These are phyloP conservation scores for Nothophoma quercina DNA, from an alignment of 2,329 filamentous ascomycete species.

Conservation along the genomic window DNA sequence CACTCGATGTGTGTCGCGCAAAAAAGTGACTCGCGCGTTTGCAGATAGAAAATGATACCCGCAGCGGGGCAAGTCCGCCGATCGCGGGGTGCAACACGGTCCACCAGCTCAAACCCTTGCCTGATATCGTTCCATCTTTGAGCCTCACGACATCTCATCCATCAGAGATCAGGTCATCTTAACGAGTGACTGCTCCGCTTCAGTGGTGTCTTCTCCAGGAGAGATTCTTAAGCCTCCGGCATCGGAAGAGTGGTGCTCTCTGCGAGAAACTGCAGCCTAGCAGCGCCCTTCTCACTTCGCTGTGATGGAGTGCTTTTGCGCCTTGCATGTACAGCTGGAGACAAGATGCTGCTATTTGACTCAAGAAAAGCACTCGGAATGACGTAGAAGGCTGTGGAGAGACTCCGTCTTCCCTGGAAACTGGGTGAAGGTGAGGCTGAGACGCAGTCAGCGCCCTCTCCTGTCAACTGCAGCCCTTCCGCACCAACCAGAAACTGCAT, in stretches of 20 bases:
- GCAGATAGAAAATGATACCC: conserved; percentile 3
- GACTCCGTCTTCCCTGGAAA: not conserved
- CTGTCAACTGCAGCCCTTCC: conserved; percentile 13
- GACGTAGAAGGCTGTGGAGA: not conserved
- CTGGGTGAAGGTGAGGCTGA: conserved; percentile 2
- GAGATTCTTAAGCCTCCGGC: too few relatives aligned
- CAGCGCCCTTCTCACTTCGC: conserved; percentile 7
- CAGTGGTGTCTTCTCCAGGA: too few relatives aligned
- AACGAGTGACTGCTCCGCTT: too few relatives aligned
- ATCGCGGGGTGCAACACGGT: conserved; percentile 7
- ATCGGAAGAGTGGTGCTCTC: too few relatives aligned
- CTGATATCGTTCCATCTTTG: not conserved
- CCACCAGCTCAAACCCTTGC: not conserved
- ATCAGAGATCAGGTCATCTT: too few relatives aligned
- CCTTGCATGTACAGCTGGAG: not conserved
- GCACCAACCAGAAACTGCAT: conserved; percentile 1
- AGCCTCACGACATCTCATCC: not conserved
- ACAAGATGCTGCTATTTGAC: not conserved
- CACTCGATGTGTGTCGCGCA: conserved; percentile 9
- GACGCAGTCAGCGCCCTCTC: conserved; percentile 12
- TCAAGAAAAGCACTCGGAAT: not conserved
- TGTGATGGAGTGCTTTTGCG: not conserved
- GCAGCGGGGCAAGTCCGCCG: conserved; percentile 5
- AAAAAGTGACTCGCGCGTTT: conserved; percentile 11
- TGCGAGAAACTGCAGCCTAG: conserved; percentile 10